A percentile compares a stretch with the other conserved stretches of the same genome.
Evolutionary conservation across 495 filamentous ascomycete species (phyloP).

Genomic region (Aspergillus conjunctus): DNA sequence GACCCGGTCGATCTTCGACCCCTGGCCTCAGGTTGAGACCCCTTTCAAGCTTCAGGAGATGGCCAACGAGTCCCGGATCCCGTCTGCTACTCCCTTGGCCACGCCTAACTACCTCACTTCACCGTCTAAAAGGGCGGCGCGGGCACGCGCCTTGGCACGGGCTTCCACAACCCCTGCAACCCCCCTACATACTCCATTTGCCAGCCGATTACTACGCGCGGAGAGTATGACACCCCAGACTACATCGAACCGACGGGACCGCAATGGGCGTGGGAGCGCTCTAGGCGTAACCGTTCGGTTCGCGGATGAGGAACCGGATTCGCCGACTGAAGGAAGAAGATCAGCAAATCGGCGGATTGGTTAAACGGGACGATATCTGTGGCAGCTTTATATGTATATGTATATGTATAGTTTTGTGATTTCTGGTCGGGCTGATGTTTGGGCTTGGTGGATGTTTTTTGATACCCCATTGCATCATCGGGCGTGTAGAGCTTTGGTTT

Average conservation of each 20-base stretch:
- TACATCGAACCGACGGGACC: constrained; percentile 33
- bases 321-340: constrained; percentile 43
- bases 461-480: constrained; percentile 28
- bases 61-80: constrained; percentile 37
- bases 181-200: constrained; percentile 49
- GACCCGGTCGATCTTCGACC: constrained; percentile 40
- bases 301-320: constrained; percentile 48
- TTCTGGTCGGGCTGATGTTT: constrained; percentile 4
- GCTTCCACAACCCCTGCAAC: constrained; percentile 56
- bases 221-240: constrained; percentile 29
- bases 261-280: constrained; percentile 38
- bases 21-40: constrained; percentile 48
- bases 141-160: constrained; percentile 53
- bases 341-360: constrained; percentile 39
- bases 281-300: constrained; percentile 48
- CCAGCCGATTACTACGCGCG: constrained; percentile 46
- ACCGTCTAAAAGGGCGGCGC: constrained; percentile 58
- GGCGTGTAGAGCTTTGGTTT: constrained; percentile 12
- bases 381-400: constrained; percentile 7
- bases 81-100: constrained; percentile 45
- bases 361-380: neutral
- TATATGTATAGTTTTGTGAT: constrained; percentile 10
- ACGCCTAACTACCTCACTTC: constrained; percentile 58
- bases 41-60: constrained; percentile 53
- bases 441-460: constrained; percentile 8